Evolutionary conservation across 2,329 filamentous ascomycete species (phyloP), one percentile per base, ranked within the genome.

Genomic region (Colletotrichum kahawae): DNA sequence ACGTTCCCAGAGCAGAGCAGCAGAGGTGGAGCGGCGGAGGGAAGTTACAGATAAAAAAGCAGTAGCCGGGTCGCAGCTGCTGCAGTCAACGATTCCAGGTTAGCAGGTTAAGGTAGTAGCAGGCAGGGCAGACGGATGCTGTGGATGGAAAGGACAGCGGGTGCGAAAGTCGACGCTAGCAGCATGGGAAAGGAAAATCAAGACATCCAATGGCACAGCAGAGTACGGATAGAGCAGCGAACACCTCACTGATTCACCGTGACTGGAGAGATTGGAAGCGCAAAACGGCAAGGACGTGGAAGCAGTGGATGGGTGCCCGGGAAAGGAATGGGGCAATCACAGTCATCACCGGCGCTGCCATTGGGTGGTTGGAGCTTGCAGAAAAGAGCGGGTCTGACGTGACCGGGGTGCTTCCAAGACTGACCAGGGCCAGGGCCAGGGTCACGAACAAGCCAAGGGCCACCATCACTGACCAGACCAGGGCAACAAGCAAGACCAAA

Each of bases 341-440:
- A 57, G 54, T 57, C 27, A 57, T 24, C 54, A 57, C 21, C 3
- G 24, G 5, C 43, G 43, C 43, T 48, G 43, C n/a, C 43, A 48
- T 48, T 63, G 69, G 69, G 57, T 72, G 72, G 69, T 72, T 72
- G 72, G 68, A 71, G 71, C 72, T 62, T 67, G 68, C 68, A 75
- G 62, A 63, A 67, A 67, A 43, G 54, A 57, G 72, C 64, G 69
- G 72, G 7, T 67, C 68, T 75, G 43, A 75, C 69, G 63, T 72
- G 72, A 68, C 67, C 36, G 38, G 67, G 67, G 56, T 29, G 29
- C 18, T 60, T 60, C 18, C 57, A 60, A 34, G 57, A 60, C 38
- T n/a, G 29, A 14, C 36, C 62, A 64, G 62, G 62, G 31, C 60
- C 43, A 48, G 43, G 43, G 10, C 43, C 43, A 2, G 38, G 18